Evolutionary conservation across 2,329 filamentous ascomycete genomes (phyloP).

Genomic region (Nothophaeocryptopus gaeumannii): DNA sequence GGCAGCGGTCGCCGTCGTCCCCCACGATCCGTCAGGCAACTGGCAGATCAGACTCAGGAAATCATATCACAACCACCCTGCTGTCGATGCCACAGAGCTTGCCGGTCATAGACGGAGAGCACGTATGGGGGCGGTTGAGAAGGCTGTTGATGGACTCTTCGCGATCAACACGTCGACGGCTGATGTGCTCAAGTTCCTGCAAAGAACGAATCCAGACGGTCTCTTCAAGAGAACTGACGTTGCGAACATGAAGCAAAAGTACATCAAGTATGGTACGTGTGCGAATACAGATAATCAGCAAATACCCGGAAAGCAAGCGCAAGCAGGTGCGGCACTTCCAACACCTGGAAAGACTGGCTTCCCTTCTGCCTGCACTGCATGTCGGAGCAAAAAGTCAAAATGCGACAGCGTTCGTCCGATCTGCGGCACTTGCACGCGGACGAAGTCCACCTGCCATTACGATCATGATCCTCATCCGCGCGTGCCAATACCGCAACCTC

Average conservation of each 20-base stretch:
- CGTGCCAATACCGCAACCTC: constrained; percentile 6
- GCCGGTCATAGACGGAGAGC: constrained; percentile 33
- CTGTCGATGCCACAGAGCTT: constrained; percentile 28
- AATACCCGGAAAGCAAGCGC: not conserved
- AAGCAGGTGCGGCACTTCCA: not conserved
- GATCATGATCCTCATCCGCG: constrained; percentile 21
- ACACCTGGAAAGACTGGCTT: constrained; percentile 13
- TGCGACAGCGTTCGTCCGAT: constrained; percentile 29
- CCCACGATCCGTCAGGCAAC: constrained; percentile 29
- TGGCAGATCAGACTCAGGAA: constrained; percentile 36
- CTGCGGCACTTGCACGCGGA: constrained; percentile 26
- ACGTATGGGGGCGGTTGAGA: constrained; percentile 30
- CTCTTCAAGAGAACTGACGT: constrained; percentile 36
- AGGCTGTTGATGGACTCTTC: constrained; percentile 34
- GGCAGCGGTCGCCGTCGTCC: constrained; percentile 32
- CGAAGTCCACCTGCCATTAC: constrained; percentile 25
- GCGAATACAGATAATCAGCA: constrained; percentile 18
- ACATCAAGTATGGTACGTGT: constrained; percentile 34
- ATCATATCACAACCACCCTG: constrained; percentile 35
- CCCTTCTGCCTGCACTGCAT: constrained; percentile 29
- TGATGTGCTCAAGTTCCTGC: constrained; percentile 34
- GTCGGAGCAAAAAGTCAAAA: constrained; percentile 29
- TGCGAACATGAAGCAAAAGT: constrained; percentile 38
- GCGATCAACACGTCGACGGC: constrained; percentile 31
- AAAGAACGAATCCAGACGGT: constrained; percentile 33